Evolutionary conservation across 2,329 filamentous ascomycete genomes (phyloP).

Genomic region (Allantophomopsis lycopodina): DNA sequence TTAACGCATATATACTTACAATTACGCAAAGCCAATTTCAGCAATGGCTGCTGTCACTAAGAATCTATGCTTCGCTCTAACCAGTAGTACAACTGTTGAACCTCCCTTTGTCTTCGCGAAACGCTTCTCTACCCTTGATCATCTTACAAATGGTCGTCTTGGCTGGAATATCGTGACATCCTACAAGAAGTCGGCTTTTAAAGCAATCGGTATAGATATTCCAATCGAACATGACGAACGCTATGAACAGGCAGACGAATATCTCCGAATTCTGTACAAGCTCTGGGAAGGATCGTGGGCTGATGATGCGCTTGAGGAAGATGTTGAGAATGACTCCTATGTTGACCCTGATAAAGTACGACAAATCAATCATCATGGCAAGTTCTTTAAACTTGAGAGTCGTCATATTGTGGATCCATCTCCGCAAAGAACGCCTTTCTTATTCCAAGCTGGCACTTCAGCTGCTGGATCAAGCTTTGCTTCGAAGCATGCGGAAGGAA

Average conservation of each 20-base stretch:
- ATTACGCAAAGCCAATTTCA: slow-evolving; percentile 33
- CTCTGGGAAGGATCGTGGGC: slow-evolving; percentile 40
- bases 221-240: slow-evolving; percentile 48
- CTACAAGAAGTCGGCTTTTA: slow-evolving; percentile 46
- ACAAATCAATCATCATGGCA: slow-evolving; percentile 48
- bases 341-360: slow-evolving; percentile 39
- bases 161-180: slow-evolving; percentile 53
- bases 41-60: slow-evolving; percentile 56
- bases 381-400: slow-evolving; percentile 47
- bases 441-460: slow-evolving; percentile 58
- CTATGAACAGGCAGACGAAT: slow-evolving; percentile 48
- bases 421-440: slow-evolving; percentile 53
- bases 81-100: slow-evolving; percentile 53
- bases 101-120: slow-evolving; percentile 54
- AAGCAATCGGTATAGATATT: slow-evolving; percentile 41
- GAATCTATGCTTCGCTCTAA: slow-evolving; percentile 52
- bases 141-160: slow-evolving; percentile 41
- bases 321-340: slow-evolving; percentile 43
- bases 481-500: slow-evolving; percentile 55
- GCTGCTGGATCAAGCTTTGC: slow-evolving; percentile 52
- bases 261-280: slow-evolving; percentile 48
- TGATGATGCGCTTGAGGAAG: slow-evolving; percentile 47
- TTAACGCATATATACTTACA: background rate
- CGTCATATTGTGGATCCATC: slow-evolving; percentile 51
- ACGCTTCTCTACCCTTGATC: slow-evolving; percentile 52